Evolutionary conservation across 1,139 yeast genomes (phyloP).

Genomic region (Geotrichum reessii): DNA sequence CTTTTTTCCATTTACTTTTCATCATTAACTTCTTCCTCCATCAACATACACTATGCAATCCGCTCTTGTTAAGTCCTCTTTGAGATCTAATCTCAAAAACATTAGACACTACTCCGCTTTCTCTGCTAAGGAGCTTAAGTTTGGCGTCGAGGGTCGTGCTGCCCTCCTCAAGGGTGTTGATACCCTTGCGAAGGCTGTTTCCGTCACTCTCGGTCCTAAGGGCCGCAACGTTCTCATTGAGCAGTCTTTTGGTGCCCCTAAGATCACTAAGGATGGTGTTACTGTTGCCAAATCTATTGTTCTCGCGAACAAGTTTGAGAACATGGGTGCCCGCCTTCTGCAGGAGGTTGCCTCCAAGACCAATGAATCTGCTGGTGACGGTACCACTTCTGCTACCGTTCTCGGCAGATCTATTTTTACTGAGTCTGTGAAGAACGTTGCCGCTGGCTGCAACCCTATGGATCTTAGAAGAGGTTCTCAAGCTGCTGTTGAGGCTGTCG

Average conservation of each 20-base stretch:
- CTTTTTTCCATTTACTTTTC: constrained; percentile 6
- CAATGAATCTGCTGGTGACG: constrained; percentile 98
- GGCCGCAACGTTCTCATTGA: constrained; percentile 97
- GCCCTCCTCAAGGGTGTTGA: constrained; percentile 94
- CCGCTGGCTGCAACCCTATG: constrained; percentile 99
- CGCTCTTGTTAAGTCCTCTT: constrained; percentile 21
- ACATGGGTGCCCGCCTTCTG: constrained; percentile 90
- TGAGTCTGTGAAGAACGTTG: constrained; percentile 95
- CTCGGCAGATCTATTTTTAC: constrained; percentile 96
- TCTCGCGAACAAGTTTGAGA: constrained; percentile 89
- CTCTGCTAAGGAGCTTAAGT: constrained; percentile 92
- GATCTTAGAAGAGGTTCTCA: constrained; percentile 98
- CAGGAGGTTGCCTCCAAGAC: constrained; percentile 99
- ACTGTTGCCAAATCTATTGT: constrained; percentile 91
- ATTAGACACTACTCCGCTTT: constrained; percentile 35
- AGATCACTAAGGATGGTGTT: constrained; percentile 99
- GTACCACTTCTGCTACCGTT: constrained; percentile 97
- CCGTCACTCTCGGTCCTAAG: constrained; percentile 96
- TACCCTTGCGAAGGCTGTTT: constrained; percentile 93
- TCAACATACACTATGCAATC: constrained; percentile 12
- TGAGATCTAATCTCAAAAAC: constrained; percentile 20
- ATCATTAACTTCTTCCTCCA: background rate
- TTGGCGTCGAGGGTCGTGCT: constrained; percentile 98
- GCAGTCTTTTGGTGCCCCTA: constrained; percentile 95
- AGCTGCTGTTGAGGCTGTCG: constrained; percentile 97